A percentile compares a stretch with the other conserved stretches of the same genome.
Conservation (phyloP, 1,284 basidiomycete species). For the Ustilago esculenta region DNA sequence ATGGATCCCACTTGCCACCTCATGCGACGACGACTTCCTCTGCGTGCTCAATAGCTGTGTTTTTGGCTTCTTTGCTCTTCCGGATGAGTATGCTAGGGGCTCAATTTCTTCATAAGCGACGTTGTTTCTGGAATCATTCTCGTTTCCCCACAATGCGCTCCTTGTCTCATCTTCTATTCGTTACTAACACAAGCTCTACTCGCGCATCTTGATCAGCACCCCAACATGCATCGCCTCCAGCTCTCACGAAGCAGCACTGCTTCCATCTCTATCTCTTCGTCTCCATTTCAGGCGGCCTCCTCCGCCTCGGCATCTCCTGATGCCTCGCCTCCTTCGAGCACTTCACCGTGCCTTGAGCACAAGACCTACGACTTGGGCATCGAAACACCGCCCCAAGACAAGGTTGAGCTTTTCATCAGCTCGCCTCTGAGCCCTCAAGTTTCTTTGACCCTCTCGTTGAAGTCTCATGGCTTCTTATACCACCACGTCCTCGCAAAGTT, state of each 20-base stretch:
- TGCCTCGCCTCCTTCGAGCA: constrained; percentile 3
- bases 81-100: too few relatives aligned
- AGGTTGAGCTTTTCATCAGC: background rate
- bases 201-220: too few relatives aligned
- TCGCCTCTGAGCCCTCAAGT: background rate
- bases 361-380: background rate
- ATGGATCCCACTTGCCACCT: too few relatives aligned
- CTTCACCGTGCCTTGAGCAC: background rate
- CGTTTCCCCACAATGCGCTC: too few relatives aligned
- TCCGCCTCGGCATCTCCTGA: background rate
- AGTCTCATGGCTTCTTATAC: background rate
- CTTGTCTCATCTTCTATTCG: too few relatives aligned
- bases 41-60: too few relatives aligned
- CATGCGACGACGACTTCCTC: too few relatives aligned
- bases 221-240: background rate
- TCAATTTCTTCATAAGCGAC: too few relatives aligned
- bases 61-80: too few relatives aligned
- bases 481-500: background rate
- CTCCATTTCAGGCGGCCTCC: background rate
- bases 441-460: background rate
- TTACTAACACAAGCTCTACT: too few relatives aligned
- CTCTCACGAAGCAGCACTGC: constrained; percentile 3
- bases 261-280: background rate
- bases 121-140: too few relatives aligned
- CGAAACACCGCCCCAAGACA: background rate